Conservation (phyloP, 306 rosid genomes). For the Cicer chorassanicum region DNA sequence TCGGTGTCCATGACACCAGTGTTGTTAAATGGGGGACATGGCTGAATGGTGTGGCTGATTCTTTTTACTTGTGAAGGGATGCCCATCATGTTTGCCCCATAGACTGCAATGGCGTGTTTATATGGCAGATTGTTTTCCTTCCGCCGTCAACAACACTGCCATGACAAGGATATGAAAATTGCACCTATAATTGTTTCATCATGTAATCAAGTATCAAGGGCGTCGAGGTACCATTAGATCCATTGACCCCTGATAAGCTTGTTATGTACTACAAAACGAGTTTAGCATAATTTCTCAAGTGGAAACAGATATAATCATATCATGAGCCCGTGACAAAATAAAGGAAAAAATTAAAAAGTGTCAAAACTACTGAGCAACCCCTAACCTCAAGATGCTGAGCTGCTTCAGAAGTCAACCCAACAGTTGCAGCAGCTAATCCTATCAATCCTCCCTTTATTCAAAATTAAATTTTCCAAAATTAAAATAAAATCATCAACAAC, state of each 20-base stretch:
- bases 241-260: slow-evolving; percentile 1
- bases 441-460: slow-evolving; percentile 89
- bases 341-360: not conserved
- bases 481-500: not conserved
- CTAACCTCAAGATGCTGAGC: slow-evolving; percentile 98
- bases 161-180: not conserved
- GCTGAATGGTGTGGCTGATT: too few relatives aligned
- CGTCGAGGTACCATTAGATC: not conserved
- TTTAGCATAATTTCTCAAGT: slow-evolving; percentile 5
- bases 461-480: not conserved
- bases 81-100: too few relatives aligned
- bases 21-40: too few relatives aligned
- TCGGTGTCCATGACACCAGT: not conserved
- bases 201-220: not conserved
- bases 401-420: slow-evolving; percentile 88
- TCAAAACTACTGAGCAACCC: slow-evolving; percentile 4
- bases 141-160: too few relatives aligned
- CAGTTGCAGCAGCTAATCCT: slow-evolving; percentile 99
- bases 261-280: slow-evolving; percentile 6
- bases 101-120: too few relatives aligned
- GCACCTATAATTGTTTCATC: not conserved
- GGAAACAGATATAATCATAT: not conserved
- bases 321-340: slow-evolving; percentile 9
- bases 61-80: too few relatives aligned
- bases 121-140: too few relatives aligned